These are phyloP conservation scores for Naegleria fowleri DNA, from an alignment of 208 protist species.

Conservation along the genomic window DNA sequence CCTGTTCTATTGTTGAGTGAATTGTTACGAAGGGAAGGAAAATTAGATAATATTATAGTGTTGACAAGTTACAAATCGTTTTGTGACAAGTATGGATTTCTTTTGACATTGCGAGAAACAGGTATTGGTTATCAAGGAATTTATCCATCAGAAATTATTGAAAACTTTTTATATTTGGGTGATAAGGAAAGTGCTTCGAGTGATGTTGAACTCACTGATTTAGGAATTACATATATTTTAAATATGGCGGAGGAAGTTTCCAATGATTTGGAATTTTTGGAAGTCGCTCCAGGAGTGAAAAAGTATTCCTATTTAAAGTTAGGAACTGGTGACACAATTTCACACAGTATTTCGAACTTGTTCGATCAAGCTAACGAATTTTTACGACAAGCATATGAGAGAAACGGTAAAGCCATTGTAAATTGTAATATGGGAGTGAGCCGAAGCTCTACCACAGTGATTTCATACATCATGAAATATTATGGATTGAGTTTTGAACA, in stretches of 20 bases:
- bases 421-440: slow-evolving; percentile 23
- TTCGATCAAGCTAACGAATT: not conserved
- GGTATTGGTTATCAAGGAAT: not conserved
- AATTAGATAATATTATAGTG: not conserved
- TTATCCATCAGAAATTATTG: slow-evolving; percentile 15
- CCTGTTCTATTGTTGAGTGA: not conserved
- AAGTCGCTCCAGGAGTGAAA: not conserved
- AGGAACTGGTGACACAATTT: not conserved
- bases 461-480: not conserved
- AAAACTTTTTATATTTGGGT: slow-evolving; percentile 8
- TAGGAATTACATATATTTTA: not conserved
- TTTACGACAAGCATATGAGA: not conserved
- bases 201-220: not conserved
- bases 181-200: not conserved
- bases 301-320: not conserved
- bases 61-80: not conserved
- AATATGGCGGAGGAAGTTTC: slow-evolving; percentile 7
- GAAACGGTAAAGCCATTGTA: not conserved
- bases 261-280: not conserved
- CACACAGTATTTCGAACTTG: not conserved
- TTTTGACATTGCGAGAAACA: not conserved
- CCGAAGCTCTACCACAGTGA: not conserved
- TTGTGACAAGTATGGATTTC: not conserved
- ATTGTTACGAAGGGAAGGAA: not conserved
- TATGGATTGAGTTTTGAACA: not conserved